These are phyloP conservation scores for Citrus australasica DNA, from an alignment of 345 rosid genomes.

Conservation along the genomic window DNA sequence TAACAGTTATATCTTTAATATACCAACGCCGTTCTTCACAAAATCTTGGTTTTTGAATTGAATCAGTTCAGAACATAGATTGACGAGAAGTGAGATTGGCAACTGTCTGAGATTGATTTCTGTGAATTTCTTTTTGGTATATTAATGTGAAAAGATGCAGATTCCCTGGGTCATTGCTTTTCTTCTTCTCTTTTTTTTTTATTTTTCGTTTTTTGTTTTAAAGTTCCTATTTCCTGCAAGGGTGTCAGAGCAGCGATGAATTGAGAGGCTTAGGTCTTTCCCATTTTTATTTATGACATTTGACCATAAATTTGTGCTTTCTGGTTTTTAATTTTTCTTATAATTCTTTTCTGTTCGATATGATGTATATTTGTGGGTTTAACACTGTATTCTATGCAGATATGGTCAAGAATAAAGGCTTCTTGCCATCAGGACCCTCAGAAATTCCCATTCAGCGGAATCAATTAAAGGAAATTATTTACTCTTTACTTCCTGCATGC, in stretches of 20 bases:
- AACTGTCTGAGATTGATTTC: neutral
- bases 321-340: neutral
- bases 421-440: slow-evolving; percentile 55
- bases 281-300: neutral
- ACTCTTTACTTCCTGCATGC: slow-evolving; percentile 54
- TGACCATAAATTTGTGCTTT: neutral
- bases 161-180: neutral
- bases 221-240: neutral
- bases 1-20: neutral
- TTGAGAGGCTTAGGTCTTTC: neutral
- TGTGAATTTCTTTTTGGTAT: neutral
- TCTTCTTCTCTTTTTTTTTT: neutral
- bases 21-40: neutral
- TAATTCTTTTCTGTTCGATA: neutral
- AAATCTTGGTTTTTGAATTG: neutral
- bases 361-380: neutral
- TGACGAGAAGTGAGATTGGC: neutral
- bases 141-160: neutral
- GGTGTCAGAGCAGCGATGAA: neutral
- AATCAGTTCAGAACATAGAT: neutral
- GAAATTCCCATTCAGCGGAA: slow-evolving; percentile 52
- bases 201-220: too few relatives aligned
- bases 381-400: slow-evolving; percentile 28
- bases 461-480: slow-evolving; percentile 45
- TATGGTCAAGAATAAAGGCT: slow-evolving; percentile 68